Evolutionary conservation across 1,139 yeast species (phyloP).

Genomic region (Eremothecium sinecaudum): DNA sequence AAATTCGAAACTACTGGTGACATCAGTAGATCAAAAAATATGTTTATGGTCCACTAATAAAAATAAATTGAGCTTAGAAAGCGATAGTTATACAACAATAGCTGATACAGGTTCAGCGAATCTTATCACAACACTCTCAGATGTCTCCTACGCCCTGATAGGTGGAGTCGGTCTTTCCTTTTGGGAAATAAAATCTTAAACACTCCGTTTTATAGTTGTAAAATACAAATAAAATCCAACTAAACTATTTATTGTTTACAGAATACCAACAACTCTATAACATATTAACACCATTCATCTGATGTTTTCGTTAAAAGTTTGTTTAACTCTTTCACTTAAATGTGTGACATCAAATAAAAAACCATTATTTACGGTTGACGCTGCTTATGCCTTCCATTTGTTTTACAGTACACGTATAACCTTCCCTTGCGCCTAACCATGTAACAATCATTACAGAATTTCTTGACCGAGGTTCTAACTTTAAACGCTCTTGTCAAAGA

Average conservation of each 20-base stretch:
- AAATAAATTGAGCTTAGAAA: constrained; percentile 32
- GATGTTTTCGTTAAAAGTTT: no score
- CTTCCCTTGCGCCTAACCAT: constrained; percentile 89
- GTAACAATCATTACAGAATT: constrained; percentile 85
- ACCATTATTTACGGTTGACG: constrained; percentile 68
- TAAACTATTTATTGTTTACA: no score
- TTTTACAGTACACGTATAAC: constrained; percentile 84
- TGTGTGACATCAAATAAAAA: not conserved
- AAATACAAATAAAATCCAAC: no score
- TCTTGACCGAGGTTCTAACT: constrained; percentile 77
- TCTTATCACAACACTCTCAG: constrained; percentile 28
- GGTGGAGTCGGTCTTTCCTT: constrained; percentile 69
- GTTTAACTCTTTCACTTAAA: not conserved
- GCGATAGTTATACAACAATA: constrained; percentile 58
- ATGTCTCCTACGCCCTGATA: constrained; percentile 34
- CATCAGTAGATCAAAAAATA: constrained; percentile 68
- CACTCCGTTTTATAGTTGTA: no score
- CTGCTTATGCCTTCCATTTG: constrained; percentile 91
- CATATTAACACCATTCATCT: no score
- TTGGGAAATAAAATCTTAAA: constrained; percentile 39
- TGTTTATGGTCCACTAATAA: constrained; percentile 47
- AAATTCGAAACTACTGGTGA: constrained; percentile 27
- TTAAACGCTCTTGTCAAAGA: constrained; percentile 46
- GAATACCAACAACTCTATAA: no score
- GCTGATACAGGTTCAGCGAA: constrained; percentile 83